Percentiles rank a stretch among this genome's conserved stretches.
Evolutionary conservation across 306 rosid genomes (phyloP).

Genomic region (Cicer pinnatifidum): DNA sequence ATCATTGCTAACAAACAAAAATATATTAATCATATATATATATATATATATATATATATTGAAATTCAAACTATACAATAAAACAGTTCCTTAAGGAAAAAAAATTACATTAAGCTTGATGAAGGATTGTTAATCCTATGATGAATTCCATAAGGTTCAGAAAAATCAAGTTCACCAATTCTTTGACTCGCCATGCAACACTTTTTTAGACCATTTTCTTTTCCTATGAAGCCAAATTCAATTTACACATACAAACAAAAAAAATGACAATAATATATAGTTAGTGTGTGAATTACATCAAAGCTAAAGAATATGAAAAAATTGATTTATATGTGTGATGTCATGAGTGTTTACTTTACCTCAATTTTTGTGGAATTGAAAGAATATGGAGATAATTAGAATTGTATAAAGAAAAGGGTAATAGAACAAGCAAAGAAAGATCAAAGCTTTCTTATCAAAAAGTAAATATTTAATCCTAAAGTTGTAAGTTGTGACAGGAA

Average conservation of each 20-base stretch:
- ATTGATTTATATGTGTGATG: not conserved
- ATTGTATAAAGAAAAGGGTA: constrained; percentile 42
- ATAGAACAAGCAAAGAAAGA: constrained; percentile 46
- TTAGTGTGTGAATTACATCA: not conserved
- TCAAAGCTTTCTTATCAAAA: constrained; percentile 64
- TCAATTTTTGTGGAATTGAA: constrained; percentile 40
- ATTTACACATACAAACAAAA: constrained; percentile 39
- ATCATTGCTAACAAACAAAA: constrained; percentile 57
- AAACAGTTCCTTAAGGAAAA: not conserved
- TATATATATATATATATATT: no score
- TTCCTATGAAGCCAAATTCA: constrained; percentile 46
- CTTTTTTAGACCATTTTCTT: constrained; percentile 54
- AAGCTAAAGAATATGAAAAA: constrained; percentile 35
- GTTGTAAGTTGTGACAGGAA: constrained; percentile 45
- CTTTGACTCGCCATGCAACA: constrained; percentile 78
- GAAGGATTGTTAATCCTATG: constrained; percentile 65
- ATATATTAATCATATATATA: no score
- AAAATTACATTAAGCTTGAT: constrained; percentile 71
- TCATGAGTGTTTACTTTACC: constrained; percentile 45
- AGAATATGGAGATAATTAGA: constrained; percentile 39
- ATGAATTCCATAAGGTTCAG: constrained; percentile 73
- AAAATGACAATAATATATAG: constrained; percentile 29
- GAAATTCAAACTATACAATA: no score
- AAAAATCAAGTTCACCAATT: constrained; percentile 67
- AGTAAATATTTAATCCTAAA: constrained; percentile 38